Conservation (phyloP, 805 yeast genomes). For the Cyberlindnera meyerae region DNA sequence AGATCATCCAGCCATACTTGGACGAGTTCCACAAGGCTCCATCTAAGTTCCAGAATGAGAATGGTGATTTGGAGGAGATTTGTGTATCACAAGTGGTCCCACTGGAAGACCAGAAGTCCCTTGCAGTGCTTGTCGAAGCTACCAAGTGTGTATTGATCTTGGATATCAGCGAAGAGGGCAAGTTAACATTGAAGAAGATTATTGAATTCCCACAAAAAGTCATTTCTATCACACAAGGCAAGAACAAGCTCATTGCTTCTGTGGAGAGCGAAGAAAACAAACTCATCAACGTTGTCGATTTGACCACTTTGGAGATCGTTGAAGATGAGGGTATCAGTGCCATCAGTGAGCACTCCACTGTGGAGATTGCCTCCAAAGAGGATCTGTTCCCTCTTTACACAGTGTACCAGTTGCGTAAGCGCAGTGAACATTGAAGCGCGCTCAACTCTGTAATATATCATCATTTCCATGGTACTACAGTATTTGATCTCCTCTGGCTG, state of each 20-base stretch:
- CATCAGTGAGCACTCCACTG: slow-evolving; percentile 16
- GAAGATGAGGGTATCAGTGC: slow-evolving; percentile 24
- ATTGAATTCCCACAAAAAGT: slow-evolving; percentile 29
- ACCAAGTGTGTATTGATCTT: slow-evolving; percentile 38
- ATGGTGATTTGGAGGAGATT: slow-evolving; percentile 42
- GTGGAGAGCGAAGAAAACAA: slow-evolving; percentile 28
- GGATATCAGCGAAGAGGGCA: slow-evolving; percentile 20
- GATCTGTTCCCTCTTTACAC: slow-evolving; percentile 44
- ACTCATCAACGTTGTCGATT: slow-evolving; percentile 12
- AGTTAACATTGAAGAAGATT: slow-evolving; percentile 23
- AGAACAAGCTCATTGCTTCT: slow-evolving; percentile 32
- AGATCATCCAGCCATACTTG: slow-evolving; percentile 38
- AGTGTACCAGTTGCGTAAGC: slow-evolving; percentile 50
- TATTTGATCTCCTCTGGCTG: too few species aligned
- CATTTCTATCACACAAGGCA: slow-evolving; percentile 28
- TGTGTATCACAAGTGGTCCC: slow-evolving; percentile 44
- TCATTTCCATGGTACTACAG: too few species aligned
- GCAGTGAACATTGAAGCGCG: slow-evolving; percentile 52
- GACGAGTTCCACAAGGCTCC: slow-evolving; percentile 60
- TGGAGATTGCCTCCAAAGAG: slow-evolving; percentile 20
- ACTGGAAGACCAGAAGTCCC: slow-evolving; percentile 25
- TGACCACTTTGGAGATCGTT: slow-evolving; percentile 30
- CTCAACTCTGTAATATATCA: too few species aligned
- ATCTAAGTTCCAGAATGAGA: slow-evolving; percentile 53
- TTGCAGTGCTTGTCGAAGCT: slow-evolving; percentile 48